These are phyloP conservation scores for Dactylorhiza incarnata DNA, from an alignment of 106 monocot species.

Conservation along the genomic window DNA sequence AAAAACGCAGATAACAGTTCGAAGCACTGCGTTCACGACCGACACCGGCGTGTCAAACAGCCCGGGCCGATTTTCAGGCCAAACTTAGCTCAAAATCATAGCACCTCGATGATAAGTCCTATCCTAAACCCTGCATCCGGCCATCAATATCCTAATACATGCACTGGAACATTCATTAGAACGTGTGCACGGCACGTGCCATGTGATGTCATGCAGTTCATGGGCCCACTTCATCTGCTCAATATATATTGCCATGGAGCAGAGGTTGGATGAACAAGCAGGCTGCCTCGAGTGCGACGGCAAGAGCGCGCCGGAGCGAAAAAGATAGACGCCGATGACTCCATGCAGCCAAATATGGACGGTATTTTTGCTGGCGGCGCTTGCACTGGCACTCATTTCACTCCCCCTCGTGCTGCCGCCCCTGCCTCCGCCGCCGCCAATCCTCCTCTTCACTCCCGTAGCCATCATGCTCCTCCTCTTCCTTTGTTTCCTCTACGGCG, in stretches of 20 bases:
- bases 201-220: too few relatives aligned
- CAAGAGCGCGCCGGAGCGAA: background rate
- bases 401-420: slow-evolving; percentile 49
- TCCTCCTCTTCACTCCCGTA: slow-evolving; percentile 35
- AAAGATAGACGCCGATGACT: background rate
- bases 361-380: slow-evolving; percentile 12
- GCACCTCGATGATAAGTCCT: too few relatives aligned
- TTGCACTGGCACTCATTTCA: slow-evolving; percentile 23
- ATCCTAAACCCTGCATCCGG: too few relatives aligned
- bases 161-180: too few relatives aligned
- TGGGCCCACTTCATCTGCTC: too few relatives aligned
- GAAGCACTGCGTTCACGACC: too few relatives aligned
- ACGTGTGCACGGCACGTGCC: too few relatives aligned
- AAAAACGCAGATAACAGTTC: too few relatives aligned
- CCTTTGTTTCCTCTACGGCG: slow-evolving; percentile 23
- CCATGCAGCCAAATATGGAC: background rate
- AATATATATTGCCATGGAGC: background rate
- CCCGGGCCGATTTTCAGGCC: too few relatives aligned
- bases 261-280: background rate
- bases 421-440: slow-evolving; percentile 38
- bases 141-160: too few relatives aligned
- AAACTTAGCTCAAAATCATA: too few relatives aligned
- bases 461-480: slow-evolving; percentile 26
- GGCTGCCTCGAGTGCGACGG: background rate
- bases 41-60: too few relatives aligned